A percentile compares a stretch with the other conserved stretches of the same genome.
These are phyloP conservation scores for Phytophthora brassicae DNA, from an alignment of 352 stramenopile genomes.

Conservation along the genomic window DNA sequence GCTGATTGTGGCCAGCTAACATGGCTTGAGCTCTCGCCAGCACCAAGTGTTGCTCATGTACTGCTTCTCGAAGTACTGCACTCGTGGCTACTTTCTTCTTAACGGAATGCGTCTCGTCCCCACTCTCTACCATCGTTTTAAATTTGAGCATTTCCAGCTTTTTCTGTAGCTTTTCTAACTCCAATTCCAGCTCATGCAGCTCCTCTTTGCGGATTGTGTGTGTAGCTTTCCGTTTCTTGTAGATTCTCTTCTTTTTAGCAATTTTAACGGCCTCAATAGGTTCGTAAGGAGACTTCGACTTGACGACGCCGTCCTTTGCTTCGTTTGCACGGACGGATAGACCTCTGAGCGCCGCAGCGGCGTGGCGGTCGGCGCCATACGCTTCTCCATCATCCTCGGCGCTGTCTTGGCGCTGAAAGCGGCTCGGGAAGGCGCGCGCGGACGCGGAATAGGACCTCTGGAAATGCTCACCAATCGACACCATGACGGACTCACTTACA, in stretches of 20 bases:
- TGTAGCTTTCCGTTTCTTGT: constrained; percentile 49
- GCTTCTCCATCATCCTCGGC: constrained; percentile 17
- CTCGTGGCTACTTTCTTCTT: constrained; percentile 14
- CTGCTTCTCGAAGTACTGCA: constrained; percentile 27
- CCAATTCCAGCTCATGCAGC: constrained; percentile 28
- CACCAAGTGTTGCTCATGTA: constrained; percentile 40
- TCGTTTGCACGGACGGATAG: constrained; percentile 21
- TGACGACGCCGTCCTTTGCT: constrained; percentile 1
- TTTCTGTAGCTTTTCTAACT: constrained; percentile 37
- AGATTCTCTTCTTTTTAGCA: constrained; percentile 32
- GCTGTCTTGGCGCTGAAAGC: constrained; percentile 23
- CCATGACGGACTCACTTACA: constrained; percentile 22
- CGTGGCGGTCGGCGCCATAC: constrained; percentile 27
- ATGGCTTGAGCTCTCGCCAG: constrained; percentile 35
- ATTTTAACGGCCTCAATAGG: background rate
- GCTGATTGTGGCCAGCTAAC: constrained; percentile 26
- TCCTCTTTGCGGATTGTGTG: constrained; percentile 52
- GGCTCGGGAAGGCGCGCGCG: constrained; percentile 3
- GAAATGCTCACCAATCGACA: constrained; percentile 24
- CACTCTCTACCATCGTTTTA: constrained; percentile 23
- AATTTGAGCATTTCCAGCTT: constrained; percentile 43
- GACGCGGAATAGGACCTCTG: background rate
- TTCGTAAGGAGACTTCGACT: background rate
- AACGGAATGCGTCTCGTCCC: constrained; percentile 11
- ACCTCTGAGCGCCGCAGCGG: constrained; percentile 23